These are phyloP conservation scores for Ashbya aceris DNA, from an alignment of 1,139 yeast genomes.

Conservation along the genomic window DNA sequence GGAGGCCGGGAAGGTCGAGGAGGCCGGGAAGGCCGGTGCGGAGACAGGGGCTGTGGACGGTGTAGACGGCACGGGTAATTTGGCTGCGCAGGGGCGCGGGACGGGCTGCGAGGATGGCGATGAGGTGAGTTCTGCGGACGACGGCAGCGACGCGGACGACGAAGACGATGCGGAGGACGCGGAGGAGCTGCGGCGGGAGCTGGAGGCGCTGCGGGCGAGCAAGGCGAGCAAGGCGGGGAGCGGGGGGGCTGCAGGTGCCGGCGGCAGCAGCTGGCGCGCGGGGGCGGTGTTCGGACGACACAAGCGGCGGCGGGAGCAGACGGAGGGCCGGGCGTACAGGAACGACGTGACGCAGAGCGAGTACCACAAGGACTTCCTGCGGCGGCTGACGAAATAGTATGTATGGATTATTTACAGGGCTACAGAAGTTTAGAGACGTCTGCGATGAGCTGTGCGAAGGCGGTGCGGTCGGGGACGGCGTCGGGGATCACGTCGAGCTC, in stretches of 20 bases:
- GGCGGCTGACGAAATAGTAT: conserved; percentile 46
- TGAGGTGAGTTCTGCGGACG: conserved; percentile 14
- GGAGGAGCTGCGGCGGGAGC: conserved; percentile 18
- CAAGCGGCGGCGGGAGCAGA: conserved; percentile 24
- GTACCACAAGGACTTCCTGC: conserved; percentile 61
- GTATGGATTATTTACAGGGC: neutral
- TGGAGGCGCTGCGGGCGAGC: conserved; percentile 31
- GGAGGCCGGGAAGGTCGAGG: neutral
- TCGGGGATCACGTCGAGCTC: conserved; percentile 42
- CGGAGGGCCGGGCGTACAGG: conserved; percentile 40
- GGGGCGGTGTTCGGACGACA: conserved; percentile 36
- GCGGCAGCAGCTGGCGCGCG: conserved; percentile 48
- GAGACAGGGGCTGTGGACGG: conserved; percentile 7
- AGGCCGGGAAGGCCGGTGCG: neutral
- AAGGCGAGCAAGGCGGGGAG: neutral
- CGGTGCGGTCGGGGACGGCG: conserved; percentile 16
- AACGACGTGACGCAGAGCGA: conserved; percentile 63
- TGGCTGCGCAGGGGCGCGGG: conserved; percentile 10
- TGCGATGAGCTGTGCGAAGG: conserved; percentile 21
- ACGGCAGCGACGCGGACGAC: conserved; percentile 10
- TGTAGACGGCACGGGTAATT: conserved; percentile 16
- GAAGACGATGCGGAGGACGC: conserved; percentile 29
- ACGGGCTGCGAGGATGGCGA: conserved; percentile 12
- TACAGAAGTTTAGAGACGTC: conserved; percentile 24
- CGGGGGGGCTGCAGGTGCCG: conserved; percentile 10